Conservation (phyloP, 805 yeast genomes). For the Yarrowia hollandica region DNA sequence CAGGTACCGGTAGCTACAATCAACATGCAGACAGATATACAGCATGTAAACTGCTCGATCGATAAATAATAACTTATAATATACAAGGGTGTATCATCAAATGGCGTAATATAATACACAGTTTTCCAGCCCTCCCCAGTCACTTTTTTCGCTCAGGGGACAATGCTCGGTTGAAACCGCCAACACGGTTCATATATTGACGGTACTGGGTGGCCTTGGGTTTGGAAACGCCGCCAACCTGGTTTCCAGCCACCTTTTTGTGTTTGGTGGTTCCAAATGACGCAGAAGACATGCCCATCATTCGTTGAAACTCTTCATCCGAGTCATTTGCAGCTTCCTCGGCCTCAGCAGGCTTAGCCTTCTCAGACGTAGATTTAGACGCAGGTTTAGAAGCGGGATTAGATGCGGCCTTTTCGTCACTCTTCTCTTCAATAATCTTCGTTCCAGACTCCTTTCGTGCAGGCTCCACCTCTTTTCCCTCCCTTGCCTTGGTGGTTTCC, state of each 20-base stretch:
- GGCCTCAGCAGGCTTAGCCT: background rate
- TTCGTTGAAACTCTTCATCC: constrained; percentile 40
- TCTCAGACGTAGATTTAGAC: no score
- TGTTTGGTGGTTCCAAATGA: constrained; percentile 47
- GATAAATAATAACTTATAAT: no score
- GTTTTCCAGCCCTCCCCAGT: no score
- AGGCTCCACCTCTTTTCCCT: background rate
- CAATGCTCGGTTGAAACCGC: constrained; percentile 46
- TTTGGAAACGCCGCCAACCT: constrained; percentile 42
- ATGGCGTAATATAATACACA: no score
- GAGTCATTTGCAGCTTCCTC: constrained; percentile 3
- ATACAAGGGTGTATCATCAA: no score
- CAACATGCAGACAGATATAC: no score
- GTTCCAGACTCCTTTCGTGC: no score
- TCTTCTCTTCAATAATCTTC: no score
- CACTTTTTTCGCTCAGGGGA: constrained; percentile 38
- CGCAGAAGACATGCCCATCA: constrained; percentile 48
- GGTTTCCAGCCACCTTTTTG: constrained; percentile 44
- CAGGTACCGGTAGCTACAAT: no score
- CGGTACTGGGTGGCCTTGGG: constrained; percentile 42
- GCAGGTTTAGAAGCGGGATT: no score
- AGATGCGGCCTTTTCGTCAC: background rate
- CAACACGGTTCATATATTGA: constrained; percentile 47
- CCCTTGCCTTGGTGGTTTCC: background rate
- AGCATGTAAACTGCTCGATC: no score